phyloP scores from a whole-genome alignment of 371 early-diverging fungal genomes.

The Mortierella sp. region DNA sequence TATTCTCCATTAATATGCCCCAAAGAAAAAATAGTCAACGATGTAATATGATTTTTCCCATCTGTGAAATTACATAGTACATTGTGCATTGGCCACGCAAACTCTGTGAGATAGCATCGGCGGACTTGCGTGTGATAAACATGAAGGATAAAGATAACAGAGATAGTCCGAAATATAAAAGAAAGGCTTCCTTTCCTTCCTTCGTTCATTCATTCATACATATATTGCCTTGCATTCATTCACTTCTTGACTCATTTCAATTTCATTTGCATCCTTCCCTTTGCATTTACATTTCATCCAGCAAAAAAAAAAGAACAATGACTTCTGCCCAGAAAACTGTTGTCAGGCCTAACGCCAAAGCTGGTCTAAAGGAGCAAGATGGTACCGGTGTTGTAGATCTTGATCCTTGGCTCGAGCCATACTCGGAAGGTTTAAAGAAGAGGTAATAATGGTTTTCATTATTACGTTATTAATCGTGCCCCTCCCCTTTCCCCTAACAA shows the following conservation, averaged over 20 bases:
- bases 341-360: background rate
- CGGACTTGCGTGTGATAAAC: background rate
- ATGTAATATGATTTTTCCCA: background rate
- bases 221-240: background rate
- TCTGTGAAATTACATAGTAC: background rate
- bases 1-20: background rate
- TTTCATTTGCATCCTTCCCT: background rate
- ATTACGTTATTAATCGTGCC: background rate
- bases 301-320: constrained; percentile 5
- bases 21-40: background rate
- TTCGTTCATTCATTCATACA: constrained; percentile 12
- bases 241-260: background rate
- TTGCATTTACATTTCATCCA: background rate
- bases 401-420: constrained; percentile 83
- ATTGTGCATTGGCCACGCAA: constrained; percentile 12
- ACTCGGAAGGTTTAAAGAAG: constrained; percentile 65
- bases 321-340: background rate
- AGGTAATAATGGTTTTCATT: constrained; percentile 59
- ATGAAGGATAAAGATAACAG: background rate
- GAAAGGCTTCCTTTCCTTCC: background rate
- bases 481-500: background rate
- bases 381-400: constrained; percentile 73
- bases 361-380: constrained; percentile 53
- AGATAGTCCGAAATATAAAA: background rate
- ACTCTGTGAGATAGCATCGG: background rate